Base-by-base conservation (phyloP, 139 green algal genomes). In the Monoraphidium neglectum region DNA sequence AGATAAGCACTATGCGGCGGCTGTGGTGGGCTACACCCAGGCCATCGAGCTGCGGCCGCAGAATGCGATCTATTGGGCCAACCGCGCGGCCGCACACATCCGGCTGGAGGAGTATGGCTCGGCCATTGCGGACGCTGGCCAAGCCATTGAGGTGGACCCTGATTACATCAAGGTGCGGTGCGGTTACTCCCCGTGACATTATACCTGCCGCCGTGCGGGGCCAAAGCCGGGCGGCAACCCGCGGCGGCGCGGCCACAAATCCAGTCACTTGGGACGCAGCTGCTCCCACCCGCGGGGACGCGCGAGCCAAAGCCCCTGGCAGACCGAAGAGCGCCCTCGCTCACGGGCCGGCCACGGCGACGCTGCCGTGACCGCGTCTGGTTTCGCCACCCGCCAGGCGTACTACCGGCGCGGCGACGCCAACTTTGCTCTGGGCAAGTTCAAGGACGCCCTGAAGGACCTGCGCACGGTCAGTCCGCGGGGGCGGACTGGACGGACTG, bases 401-500 rank as follows among this genome's bases (percentile, higher is more conserved):
- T 99, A 98, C 87, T 99, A 99, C 78, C 82, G 96, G 1, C 83
- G 96, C 1, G 96, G 88, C 0, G 92, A 96, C 79, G 96, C 96
- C 3, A 83, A 95, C 68, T 92, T 97, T 68, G 89, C 88, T 3
- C 79, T 99, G 51, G 88, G 89, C 46, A 96, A 97, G 72, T 93
- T 95, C 77, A 96, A 96, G 81, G 86, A 93, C 30, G 94, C 93
- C 12, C 82, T 98, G 33, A 93, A 90, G 51, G 96, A 99, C 82
- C 94, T 99, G 70, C 87, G 88, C 54, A 85, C 85, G 61, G 92
- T 92, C 54, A 24, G 84, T 68, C 30, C 3, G 43, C 43, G 8
- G 43, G 43, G 43, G 43, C 43, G 8, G n/a, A n/a, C n/a, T n/a
- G n/a, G n/a, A n/a, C n/a, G n/a, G n/a, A n/a, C n/a, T n/a, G n/a